A percentile compares a stretch with the other conserved stretches of the same genome.
These are phyloP conservation scores for Barnettozyma californica DNA, from an alignment of 805 yeast genomes.

Conservation along the genomic window DNA sequence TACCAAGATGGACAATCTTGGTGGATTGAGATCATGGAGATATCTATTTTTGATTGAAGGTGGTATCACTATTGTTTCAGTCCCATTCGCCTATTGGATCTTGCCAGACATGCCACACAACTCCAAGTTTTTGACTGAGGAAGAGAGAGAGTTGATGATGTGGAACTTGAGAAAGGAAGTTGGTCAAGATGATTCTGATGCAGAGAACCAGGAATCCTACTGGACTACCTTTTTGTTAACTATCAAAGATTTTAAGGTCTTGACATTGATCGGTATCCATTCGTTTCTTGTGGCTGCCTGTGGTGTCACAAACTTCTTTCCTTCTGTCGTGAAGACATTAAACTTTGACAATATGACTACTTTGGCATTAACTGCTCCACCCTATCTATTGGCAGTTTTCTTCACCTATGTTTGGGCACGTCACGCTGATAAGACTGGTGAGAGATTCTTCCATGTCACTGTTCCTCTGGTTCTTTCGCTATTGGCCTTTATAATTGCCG, in stretches of 20 bases:
- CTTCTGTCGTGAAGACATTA: constrained; percentile 53
- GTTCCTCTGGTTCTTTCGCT: constrained; percentile 38
- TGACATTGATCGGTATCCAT: constrained; percentile 40
- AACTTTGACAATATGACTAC: constrained; percentile 46
- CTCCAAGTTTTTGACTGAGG: constrained; percentile 39
- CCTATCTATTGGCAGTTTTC: constrained; percentile 47
- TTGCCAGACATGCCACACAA: constrained; percentile 51
- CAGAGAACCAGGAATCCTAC: constrained; percentile 25
- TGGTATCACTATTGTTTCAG: constrained; percentile 45
- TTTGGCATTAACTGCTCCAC: constrained; percentile 54
- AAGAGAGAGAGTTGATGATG: constrained; percentile 35
- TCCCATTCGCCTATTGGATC: constrained; percentile 37
- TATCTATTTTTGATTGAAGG: constrained; percentile 57
- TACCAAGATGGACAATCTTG: constrained; percentile 34
- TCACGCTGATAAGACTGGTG: constrained; percentile 53
- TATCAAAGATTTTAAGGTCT: constrained; percentile 38
- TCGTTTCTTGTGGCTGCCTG: constrained; percentile 49
- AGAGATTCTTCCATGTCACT: constrained; percentile 45
- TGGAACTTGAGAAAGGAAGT: constrained; percentile 26
- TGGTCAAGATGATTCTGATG: constrained; percentile 26
- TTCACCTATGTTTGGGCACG: constrained; percentile 48
- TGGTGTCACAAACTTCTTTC: constrained; percentile 58
- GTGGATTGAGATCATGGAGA: constrained; percentile 45
- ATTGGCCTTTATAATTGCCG: constrained; percentile 43
- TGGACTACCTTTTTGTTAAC: constrained; percentile 34